Percentiles rank a stretch among this genome's conserved stretches.
phyloP scores from a whole-genome alignment of 192 early-diverging fungal species.

The Coemansia sp. region DNA sequence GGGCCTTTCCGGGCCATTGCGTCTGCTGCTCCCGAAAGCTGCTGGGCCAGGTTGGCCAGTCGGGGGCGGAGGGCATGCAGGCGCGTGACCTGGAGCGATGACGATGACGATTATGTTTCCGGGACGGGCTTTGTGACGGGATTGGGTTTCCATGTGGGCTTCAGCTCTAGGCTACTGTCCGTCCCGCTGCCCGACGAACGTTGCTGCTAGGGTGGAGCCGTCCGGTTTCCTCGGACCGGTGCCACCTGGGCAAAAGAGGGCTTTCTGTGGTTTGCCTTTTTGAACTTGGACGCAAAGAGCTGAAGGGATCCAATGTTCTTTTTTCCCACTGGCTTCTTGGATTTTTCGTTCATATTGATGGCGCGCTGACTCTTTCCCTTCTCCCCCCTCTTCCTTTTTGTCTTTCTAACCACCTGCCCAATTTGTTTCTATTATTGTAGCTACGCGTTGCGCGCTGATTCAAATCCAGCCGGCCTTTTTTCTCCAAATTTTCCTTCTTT shows the following conservation, averaged over 20 bases:
- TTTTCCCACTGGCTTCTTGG: slow-evolving; percentile 5
- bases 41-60: not conserved
- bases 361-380: not conserved
- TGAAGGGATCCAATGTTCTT: not conserved
- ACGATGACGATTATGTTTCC: slow-evolving; percentile 4
- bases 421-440: slow-evolving; percentile 12
- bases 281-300: too few relatives aligned
- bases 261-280: too few relatives aligned
- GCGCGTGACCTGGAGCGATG: slow-evolving; percentile 7
- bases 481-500: not conserved
- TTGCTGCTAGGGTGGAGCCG: too few relatives aligned
- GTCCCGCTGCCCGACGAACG: not conserved
- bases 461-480: not conserved
- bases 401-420: not conserved
- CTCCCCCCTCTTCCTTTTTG: not conserved
- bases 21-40: too few relatives aligned
- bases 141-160: not conserved
- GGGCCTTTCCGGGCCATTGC: too few relatives aligned
- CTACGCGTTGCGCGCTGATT: slow-evolving; percentile 8
- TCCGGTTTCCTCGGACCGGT: too few relatives aligned
- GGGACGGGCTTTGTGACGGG: not conserved
- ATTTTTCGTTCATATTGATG: slow-evolving; percentile 5
- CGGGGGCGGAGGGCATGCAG: not conserved
- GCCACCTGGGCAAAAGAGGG: not conserved
- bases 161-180: not conserved